Base-by-base conservation (phyloP, 768 basidiomycete species). In the Leccinellum rugosiceps region DNA sequence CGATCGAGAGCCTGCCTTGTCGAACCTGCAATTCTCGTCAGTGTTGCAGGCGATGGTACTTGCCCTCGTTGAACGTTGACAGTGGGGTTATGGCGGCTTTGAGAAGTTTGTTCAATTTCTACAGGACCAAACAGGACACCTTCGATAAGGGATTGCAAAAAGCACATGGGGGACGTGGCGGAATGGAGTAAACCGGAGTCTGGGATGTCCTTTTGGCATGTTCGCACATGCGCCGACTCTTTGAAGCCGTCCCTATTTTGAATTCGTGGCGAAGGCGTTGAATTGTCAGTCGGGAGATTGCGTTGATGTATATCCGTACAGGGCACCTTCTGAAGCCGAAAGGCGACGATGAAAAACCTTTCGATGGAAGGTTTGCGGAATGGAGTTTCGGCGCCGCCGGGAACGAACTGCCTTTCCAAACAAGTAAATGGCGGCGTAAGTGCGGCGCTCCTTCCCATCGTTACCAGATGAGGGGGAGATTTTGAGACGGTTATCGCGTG, bases 191-290 rank as follows among this genome's bases (percentile, higher is more conserved):
- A 75, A 0, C 88, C 88, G 23, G 83, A 84, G 61, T 82, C 87
- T n/a, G 86, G 87, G 56, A 86, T 92, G 87, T 93, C 94, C 77
- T 84, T 90, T 71, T 94, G 90, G 86, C 82, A 48, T 32, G 81
- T 76, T 67, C 46, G 10, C 44, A 50, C 48, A 44, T 21, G 19
- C 35, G 31, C 52, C 25, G 44, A 57, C 19, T 11, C 26, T 57
- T 38, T 34, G 44, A 30, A 28, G 23, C 44, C 21, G 15, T 45
- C 19, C 23, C 46, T 45, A 45, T 58, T 61, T 50, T n/a, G 57
- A 51, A 55, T 53, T 53, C 47, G 45, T 31, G 45, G 47, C 56
- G 30, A 17, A 30, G 41, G n/a, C 50, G 26, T 41, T 32, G 21
- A 21, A 23, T 38, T 47, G 45, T 58, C 23, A 28, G 38, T 48